phyloP scores from a whole-genome alignment of 345 rosid genomes.

The Ailanthus altissimus region DNA sequence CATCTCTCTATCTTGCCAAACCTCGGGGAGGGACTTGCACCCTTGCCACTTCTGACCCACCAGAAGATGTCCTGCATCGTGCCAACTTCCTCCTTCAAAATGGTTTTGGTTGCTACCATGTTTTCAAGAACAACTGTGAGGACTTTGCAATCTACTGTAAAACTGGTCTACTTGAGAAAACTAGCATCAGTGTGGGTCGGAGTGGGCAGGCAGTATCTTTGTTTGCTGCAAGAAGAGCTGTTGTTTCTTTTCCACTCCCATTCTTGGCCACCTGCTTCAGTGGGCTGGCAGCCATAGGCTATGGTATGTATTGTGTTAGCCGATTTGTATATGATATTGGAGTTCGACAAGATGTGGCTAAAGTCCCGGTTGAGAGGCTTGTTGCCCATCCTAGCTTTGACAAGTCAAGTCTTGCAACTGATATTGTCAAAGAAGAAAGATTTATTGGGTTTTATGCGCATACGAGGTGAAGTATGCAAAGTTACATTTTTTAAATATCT shows the following conservation, averaged over 20 bases:
- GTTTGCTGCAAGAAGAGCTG: conserved; percentile 47
- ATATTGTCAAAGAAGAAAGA: conserved; percentile 8
- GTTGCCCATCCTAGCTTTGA: conserved; percentile 24
- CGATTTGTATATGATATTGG: conserved; percentile 63
- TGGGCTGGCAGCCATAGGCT: conserved; percentile 56
- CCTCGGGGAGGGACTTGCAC: conserved; percentile 84
- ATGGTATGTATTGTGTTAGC: conserved; percentile 48
- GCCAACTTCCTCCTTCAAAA: conserved; percentile 54
- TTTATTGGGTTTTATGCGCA: too few relatives aligned
- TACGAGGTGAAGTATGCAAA: too few relatives aligned
- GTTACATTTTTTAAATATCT: too few relatives aligned
- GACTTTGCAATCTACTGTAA: conserved; percentile 81
- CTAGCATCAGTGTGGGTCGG: conserved; percentile 55
- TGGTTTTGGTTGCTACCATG: conserved; percentile 68
- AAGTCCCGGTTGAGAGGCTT: conserved; percentile 48
- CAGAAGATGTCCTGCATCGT: conserved; percentile 55
- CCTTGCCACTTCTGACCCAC: conserved; percentile 59
- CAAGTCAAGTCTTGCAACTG: conserved; percentile 8
- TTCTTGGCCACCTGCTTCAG: conserved; percentile 53
- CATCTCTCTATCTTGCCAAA: conserved; percentile 49
- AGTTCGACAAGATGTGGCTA: conserved; percentile 58
- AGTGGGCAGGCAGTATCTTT: conserved; percentile 75
- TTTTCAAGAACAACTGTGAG: conserved; percentile 75
- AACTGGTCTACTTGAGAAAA: conserved; percentile 55
- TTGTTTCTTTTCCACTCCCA: conserved; percentile 50